These are phyloP conservation scores for Astrocystis sublimbata DNA, from an alignment of 495 filamentous ascomycete genomes.

Conservation along the genomic window DNA sequence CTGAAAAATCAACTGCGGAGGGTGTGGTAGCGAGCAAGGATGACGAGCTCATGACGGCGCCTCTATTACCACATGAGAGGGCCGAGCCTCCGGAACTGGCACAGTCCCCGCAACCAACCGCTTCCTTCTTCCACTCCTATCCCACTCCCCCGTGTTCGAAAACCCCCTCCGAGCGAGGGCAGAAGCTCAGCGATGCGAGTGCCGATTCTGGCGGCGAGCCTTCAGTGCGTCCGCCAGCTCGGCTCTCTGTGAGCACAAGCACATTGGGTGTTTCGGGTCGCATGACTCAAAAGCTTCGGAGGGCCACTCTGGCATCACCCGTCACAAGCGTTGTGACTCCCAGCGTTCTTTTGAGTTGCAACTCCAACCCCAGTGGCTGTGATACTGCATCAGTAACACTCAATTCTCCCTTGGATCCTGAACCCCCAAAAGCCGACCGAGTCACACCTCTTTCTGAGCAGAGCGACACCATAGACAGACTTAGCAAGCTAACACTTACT, in stretches of 20 bases:
- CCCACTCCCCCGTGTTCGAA: slow-evolving; percentile 61
- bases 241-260: slow-evolving; percentile 35
- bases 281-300: slow-evolving; percentile 45
- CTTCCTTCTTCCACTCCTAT: slow-evolving; percentile 47
- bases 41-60: slow-evolving; percentile 43
- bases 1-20: slow-evolving; percentile 24
- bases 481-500: slow-evolving; percentile 87
- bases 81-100: slow-evolving; percentile 36
- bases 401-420: slow-evolving; percentile 52
- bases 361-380: slow-evolving; percentile 71
- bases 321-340: slow-evolving; percentile 67
- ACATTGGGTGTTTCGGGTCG: slow-evolving; percentile 45
- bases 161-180: slow-evolving; percentile 54
- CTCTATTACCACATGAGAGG: slow-evolving; percentile 56
- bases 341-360: slow-evolving; percentile 67
- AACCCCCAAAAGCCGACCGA: slow-evolving; percentile 50
- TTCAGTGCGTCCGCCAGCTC: slow-evolving; percentile 26
- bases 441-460: slow-evolving; percentile 55
- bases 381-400: slow-evolving; percentile 54
- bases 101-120: slow-evolving; percentile 35
- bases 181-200: slow-evolving; percentile 45
- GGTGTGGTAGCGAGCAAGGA: slow-evolving; percentile 31
- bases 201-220: slow-evolving; percentile 40
- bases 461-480: slow-evolving; percentile 61
- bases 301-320: slow-evolving; percentile 56